Conservation (phyloP, 2,329 filamentous ascomycete genomes). For the Hansfordia pulvinata region DNA sequence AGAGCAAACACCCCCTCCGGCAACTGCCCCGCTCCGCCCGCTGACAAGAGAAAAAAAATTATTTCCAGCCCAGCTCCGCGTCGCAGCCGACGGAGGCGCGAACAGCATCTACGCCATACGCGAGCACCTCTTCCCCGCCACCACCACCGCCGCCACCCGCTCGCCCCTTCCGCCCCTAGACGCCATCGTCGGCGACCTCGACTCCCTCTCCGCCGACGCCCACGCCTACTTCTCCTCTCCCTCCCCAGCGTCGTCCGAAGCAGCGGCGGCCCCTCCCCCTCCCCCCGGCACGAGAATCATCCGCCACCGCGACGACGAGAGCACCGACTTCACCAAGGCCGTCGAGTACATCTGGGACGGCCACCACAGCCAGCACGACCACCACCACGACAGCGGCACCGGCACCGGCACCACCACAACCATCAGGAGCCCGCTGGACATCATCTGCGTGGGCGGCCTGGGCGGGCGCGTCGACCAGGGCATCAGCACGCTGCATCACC, state of each 20-base stretch:
- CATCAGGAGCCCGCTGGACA: conserved; percentile 24
- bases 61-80: conserved; percentile 50
- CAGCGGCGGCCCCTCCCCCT: conserved; percentile 52
- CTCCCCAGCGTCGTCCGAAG: conserved; percentile 5
- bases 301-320: conserved; percentile 66
- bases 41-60: too few relatives aligned
- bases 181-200: conserved; percentile 78
- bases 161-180: conserved; percentile 28
- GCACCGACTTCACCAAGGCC: conserved; percentile 85
- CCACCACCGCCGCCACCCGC: conserved; percentile 2
- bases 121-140: conserved; percentile 5
- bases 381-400: conserved; percentile 17
- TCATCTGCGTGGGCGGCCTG: conserved; percentile 74
- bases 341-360: conserved; percentile 21
- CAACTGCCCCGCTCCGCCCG: too few relatives aligned
- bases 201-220: conserved; percentile 58
- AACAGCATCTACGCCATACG: conserved; percentile 50
- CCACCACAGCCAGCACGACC: not conserved
- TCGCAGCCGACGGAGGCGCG: conserved; percentile 87
- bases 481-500: conserved; percentile 75
- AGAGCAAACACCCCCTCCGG: too few relatives aligned
- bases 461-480: conserved; percentile 89
- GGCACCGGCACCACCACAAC: conserved; percentile 15
- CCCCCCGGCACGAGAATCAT: conserved; percentile 45
- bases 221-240: conserved; percentile 51